These are phyloP conservation scores for Xylaria sp. DNA, from an alignment of 2,329 filamentous ascomycete species.

Conservation along the genomic window DNA sequence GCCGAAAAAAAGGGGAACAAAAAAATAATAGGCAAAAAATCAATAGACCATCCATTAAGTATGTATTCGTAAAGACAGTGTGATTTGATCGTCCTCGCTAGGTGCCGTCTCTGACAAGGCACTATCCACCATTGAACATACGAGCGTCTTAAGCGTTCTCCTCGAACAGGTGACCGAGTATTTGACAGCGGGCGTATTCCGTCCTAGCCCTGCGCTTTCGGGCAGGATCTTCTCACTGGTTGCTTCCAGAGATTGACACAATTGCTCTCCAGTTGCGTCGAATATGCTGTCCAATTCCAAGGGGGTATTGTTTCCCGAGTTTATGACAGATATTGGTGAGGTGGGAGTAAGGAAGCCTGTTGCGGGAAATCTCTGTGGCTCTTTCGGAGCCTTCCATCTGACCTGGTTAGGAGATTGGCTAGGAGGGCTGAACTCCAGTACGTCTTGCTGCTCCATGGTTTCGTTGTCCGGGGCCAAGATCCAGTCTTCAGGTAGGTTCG, in stretches of 20 bases:
- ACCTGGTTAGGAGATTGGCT: not conserved
- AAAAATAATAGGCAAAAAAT: not conserved
- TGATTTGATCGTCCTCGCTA: not conserved
- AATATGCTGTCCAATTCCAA: not conserved
- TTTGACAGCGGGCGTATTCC: not conserved
- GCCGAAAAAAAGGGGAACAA: not conserved
- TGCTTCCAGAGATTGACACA: not conserved
- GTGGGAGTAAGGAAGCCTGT: not conserved
- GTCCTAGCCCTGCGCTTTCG: not conserved
- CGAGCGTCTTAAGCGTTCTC: conserved; percentile 1
- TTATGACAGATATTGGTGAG: not conserved
- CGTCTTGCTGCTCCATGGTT: not conserved
- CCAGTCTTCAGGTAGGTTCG: not conserved
- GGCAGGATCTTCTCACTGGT: not conserved
- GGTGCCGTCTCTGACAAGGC: not conserved
- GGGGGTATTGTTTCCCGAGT: not conserved
- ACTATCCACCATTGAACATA: conserved; percentile 2
- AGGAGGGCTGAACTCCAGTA: not conserved
- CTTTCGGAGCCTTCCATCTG: not conserved
- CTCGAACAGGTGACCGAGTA: not conserved
- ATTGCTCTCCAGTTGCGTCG: not conserved
- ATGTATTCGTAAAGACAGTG: not conserved
- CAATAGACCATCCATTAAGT: not conserved
- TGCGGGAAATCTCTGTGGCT: not conserved
- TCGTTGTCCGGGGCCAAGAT: not conserved